Evolutionary conservation across 495 filamentous ascomycete species (phyloP).

Genomic region (Tuber umbilicatum): DNA sequence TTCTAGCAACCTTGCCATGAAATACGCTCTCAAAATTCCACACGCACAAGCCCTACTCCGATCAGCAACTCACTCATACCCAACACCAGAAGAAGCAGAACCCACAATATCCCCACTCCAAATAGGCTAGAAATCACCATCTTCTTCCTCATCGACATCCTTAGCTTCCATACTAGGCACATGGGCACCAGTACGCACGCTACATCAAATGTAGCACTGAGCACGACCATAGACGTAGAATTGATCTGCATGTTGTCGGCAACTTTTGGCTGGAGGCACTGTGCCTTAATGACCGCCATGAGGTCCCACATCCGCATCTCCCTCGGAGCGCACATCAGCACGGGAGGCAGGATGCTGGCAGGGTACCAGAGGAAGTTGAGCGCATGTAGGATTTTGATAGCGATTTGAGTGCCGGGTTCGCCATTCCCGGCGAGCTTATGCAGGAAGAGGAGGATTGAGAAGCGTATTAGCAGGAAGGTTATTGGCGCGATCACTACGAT

Average conservation of each 20-base stretch:
- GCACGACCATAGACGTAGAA: not conserved
- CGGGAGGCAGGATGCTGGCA: not conserved
- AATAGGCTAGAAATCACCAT: not conserved
- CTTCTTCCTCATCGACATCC: not conserved
- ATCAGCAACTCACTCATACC: not conserved
- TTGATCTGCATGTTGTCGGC: not conserved
- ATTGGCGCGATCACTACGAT: slow-evolving; percentile 54
- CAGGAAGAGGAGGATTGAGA: slow-evolving; percentile 69
- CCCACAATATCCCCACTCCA: slow-evolving; percentile 2
- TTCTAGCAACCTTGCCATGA: not conserved
- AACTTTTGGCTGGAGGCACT: not conserved
- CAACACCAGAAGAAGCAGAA: not conserved
- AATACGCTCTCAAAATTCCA: not conserved
- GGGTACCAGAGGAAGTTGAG: slow-evolving; percentile 5
- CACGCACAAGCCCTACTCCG: not conserved
- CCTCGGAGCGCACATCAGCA: not conserved
- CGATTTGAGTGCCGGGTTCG: not conserved
- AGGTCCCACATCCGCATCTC: slow-evolving; percentile 3
- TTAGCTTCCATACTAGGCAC: not conserved
- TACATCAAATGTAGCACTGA: not conserved
- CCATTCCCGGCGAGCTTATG: not conserved
- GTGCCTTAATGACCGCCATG: not conserved
- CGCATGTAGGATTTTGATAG: not conserved
- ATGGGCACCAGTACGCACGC: not conserved
- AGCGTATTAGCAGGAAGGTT: slow-evolving; percentile 65